phyloP scores from a whole-genome alignment of 148 eudicot species.

The Pouteria glomerata region DNA sequence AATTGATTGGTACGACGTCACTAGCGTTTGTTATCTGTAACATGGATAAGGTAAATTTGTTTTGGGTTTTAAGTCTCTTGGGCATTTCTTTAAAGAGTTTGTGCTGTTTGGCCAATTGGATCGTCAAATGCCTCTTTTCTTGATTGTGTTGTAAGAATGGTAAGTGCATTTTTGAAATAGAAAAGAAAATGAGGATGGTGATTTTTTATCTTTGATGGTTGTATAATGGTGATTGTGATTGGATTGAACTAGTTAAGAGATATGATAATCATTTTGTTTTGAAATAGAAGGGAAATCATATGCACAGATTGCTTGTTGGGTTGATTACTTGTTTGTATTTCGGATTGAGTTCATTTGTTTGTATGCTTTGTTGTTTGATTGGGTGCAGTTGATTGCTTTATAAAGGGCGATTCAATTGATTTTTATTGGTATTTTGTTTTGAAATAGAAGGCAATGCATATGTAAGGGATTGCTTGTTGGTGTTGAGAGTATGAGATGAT shows the following conservation, averaged over 20 bases:
- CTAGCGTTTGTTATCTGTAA: conserved; percentile 94
- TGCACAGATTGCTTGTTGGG: no score
- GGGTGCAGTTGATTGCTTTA: no score
- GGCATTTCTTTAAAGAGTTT: not conserved
- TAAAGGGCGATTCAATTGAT: no score
- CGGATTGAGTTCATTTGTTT: no score
- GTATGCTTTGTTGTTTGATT: no score
- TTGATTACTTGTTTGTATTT: no score
- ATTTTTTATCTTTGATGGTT: not conserved
- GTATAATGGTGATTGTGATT: not conserved
- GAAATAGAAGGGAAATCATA: no score
- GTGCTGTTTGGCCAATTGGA: not conserved
- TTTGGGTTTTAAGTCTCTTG: not conserved
- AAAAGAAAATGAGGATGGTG: not conserved
- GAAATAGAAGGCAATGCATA: not conserved
- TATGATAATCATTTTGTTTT: no score
- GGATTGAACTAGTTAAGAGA: not conserved
- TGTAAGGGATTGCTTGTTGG: not conserved
- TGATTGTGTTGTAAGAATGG: no score
- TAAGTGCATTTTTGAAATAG: not conserved
- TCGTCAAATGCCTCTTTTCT: not conserved
- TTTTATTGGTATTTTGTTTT: not conserved
- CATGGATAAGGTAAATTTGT: conserved; percentile 83
- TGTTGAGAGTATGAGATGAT: no score
- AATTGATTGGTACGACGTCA: conserved; percentile 85